A percentile compares a stretch with the other conserved stretches of the same genome.
These are phyloP conservation scores for Phanerochaete carnosa DNA, from an alignment of 768 basidiomycete species.

Conservation along the genomic window DNA sequence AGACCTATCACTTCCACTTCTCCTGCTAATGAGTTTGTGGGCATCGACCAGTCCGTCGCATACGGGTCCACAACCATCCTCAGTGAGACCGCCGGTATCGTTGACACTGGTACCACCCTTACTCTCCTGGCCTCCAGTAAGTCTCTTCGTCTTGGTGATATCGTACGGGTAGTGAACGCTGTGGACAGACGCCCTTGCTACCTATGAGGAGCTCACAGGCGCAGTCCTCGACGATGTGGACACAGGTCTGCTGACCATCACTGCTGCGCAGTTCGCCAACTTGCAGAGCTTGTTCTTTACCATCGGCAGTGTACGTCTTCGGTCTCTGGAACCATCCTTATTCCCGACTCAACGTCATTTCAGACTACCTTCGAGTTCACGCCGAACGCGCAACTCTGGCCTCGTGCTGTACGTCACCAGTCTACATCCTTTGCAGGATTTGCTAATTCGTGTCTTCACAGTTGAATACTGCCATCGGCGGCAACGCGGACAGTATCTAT, in stretches of 20 bases:
- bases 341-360: slow-evolving; percentile 15
- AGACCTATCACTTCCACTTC: slow-evolving; percentile 13
- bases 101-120: slow-evolving; percentile 33
- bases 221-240: slow-evolving; percentile 19
- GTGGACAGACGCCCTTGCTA: slow-evolving; percentile 43
- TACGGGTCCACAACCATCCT: slow-evolving; percentile 17
- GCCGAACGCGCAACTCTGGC: slow-evolving; percentile 40
- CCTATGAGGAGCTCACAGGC: slow-evolving; percentile 43
- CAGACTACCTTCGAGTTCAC: slow-evolving; percentile 34
- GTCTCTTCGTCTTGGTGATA: slow-evolving; percentile 20
- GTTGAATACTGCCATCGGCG: slow-evolving; percentile 9
- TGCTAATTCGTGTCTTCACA: slow-evolving; percentile 18
- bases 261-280: slow-evolving; percentile 17
- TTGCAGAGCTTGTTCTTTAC: slow-evolving; percentile 20
- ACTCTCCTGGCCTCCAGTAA: slow-evolving; percentile 23
- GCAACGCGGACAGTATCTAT: background rate
- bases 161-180: background rate
- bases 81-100: slow-evolving; percentile 21
- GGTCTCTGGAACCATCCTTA: background rate
- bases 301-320: slow-evolving; percentile 13
- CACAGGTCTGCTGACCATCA: slow-evolving; percentile 17
- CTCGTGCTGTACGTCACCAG: slow-evolving; percentile 17
- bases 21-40: slow-evolving; percentile 12
- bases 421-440: slow-evolving; percentile 10
- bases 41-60: slow-evolving; percentile 12